A percentile compares a stretch with the other conserved stretches of the same genome.
Evolutionary conservation across 2,329 filamentous ascomycete species (phyloP).

Genomic region (Madurella fahalii): DNA sequence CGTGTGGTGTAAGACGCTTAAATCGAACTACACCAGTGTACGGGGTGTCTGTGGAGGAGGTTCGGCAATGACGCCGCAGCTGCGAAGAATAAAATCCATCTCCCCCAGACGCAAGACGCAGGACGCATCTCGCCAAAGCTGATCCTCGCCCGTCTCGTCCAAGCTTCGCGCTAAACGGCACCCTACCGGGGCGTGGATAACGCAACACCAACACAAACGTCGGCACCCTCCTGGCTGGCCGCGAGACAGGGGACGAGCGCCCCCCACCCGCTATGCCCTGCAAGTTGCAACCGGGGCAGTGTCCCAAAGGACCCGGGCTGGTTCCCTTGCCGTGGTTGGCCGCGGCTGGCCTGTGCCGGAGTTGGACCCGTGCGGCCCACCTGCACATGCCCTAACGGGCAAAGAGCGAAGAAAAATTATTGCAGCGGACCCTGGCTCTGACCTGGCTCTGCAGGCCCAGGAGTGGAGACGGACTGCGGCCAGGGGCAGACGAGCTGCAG

Average conservation of each 20-base stretch:
- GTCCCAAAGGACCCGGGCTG: slow-evolving; percentile 12
- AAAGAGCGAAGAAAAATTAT: slow-evolving; percentile 22
- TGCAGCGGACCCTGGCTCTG: slow-evolving; percentile 19
- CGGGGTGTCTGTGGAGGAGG: too few relatives aligned
- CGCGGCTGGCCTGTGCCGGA: slow-evolving; percentile 13
- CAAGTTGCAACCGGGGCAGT: slow-evolving; percentile 12
- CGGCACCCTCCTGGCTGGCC: background rate
- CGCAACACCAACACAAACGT: background rate
- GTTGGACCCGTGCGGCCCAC: slow-evolving; percentile 11
- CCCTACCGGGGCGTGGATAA: too few relatives aligned
- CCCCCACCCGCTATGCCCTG: background rate
- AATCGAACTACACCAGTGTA: background rate
- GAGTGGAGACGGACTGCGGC: background rate
- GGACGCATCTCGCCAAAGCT: too few relatives aligned
- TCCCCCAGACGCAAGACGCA: too few relatives aligned
- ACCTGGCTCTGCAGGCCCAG: slow-evolving; percentile 11
- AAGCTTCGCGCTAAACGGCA: too few relatives aligned
- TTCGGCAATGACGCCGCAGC: too few relatives aligned
- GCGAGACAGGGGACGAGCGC: too few relatives aligned
- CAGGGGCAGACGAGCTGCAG: slow-evolving; percentile 8
- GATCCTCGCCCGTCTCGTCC: too few relatives aligned
- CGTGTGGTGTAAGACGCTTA: background rate
- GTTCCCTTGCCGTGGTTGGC: slow-evolving; percentile 10
- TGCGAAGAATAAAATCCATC: too few relatives aligned
- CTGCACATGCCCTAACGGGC: slow-evolving; percentile 18